Conservation (phyloP, 345 rosid species). For the Corymbia maculata region DNA sequence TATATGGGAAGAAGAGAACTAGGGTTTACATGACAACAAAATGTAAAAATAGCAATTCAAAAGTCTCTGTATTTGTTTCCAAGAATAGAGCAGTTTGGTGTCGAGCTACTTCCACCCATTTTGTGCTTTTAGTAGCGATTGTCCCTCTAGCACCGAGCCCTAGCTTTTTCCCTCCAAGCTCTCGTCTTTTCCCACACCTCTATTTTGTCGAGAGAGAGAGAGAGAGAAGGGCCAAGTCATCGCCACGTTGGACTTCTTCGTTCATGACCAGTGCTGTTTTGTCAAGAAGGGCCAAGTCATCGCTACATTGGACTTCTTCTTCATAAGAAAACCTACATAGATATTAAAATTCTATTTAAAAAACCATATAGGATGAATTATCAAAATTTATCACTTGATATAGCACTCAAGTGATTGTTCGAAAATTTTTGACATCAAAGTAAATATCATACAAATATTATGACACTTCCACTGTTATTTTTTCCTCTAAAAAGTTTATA, state of each 20-base stretch:
- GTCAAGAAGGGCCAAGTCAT: neutral
- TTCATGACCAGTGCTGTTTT: too few species aligned
- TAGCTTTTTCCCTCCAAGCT: neutral
- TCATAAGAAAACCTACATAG: neutral
- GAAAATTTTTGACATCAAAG: too few species aligned
- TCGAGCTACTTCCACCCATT: neutral
- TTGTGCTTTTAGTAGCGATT: neutral
- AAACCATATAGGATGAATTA: too few species aligned
- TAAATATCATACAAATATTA: too few species aligned
- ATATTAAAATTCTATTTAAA: too few species aligned
- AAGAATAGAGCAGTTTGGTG: neutral
- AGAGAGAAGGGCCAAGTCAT: neutral
- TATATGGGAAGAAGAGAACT: too few species aligned
- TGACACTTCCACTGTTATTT: too few species aligned
- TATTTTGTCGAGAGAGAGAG: too few species aligned
- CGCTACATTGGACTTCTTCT: neutral
- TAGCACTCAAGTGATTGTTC: too few species aligned
- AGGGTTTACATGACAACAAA: too few species aligned
- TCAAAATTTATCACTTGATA: fast-evolving
- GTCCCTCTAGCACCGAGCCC: neutral
- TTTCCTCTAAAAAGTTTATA: too few species aligned
- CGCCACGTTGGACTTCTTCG: neutral
- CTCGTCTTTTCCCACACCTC: too few species aligned
- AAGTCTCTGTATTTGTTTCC: neutral
- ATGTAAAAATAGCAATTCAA: neutral